A percentile compares a stretch with the other conserved stretches of the same genome.
Conservation (phyloP, 805 yeast genomes). For the Dipodascus albidus region DNA sequence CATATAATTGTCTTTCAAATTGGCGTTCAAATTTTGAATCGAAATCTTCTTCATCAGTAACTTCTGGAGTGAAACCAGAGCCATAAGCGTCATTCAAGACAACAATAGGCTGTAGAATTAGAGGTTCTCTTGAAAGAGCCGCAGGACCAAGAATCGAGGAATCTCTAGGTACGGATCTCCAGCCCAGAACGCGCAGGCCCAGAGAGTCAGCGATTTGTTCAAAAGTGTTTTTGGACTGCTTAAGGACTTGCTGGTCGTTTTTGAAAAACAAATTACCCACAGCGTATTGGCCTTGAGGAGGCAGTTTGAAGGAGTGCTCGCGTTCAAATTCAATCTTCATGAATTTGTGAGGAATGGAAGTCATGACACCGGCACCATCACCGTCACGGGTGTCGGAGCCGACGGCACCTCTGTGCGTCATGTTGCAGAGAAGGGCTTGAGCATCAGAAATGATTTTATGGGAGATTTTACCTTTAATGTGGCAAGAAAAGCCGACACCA, state of each 20-base stretch:
- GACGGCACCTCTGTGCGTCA: slow-evolving; percentile 99
- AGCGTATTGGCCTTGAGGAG: slow-evolving; percentile 79
- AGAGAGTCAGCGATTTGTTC: slow-evolving; percentile 67
- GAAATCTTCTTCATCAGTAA: slow-evolving; percentile 37
- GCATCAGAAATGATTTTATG: slow-evolving; percentile 95
- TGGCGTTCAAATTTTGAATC: slow-evolving; percentile 43
- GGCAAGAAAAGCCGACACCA: slow-evolving; percentile 97
- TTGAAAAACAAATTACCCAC: slow-evolving; percentile 92
- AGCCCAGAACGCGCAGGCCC: slow-evolving; percentile 76
- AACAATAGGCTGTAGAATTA: slow-evolving; percentile 85
- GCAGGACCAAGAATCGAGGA: slow-evolving; percentile 93
- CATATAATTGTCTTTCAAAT: slow-evolving; percentile 75
- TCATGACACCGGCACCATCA: slow-evolving; percentile 97
- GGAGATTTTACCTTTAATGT: slow-evolving; percentile 75
- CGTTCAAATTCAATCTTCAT: slow-evolving; percentile 74
- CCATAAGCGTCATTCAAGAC: slow-evolving; percentile 47
- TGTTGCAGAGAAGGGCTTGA: slow-evolving; percentile 72
- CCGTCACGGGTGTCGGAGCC: slow-evolving; percentile 94
- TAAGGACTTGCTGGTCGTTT: slow-evolving; percentile 60
- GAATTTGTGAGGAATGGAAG: slow-evolving; percentile 84
- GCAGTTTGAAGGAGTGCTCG: slow-evolving; percentile 55
- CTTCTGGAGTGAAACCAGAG: slow-evolving; percentile 24
- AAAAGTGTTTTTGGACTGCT: slow-evolving; percentile 62
- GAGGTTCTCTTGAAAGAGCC: slow-evolving; percentile 85
- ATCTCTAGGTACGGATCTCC: slow-evolving; percentile 94